Base-by-base conservation (phyloP, 192 early-diverging fungal genomes). In the Coemansia guatemalensis region DNA sequence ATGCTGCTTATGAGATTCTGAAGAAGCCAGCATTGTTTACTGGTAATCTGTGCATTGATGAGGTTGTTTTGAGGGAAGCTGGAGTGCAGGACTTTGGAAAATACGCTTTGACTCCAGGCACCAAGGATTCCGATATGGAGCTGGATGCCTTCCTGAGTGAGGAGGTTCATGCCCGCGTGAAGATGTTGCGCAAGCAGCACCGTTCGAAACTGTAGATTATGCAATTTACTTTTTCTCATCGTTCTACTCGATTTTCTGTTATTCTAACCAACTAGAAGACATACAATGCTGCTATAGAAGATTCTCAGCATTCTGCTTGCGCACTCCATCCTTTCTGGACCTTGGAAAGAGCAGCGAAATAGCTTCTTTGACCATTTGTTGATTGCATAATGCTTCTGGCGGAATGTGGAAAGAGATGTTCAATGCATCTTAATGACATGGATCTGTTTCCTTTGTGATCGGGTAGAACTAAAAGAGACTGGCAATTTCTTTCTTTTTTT, bases 21-120 rank as follows among this genome's bases (percentile, higher is more conserved):
- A 82, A 88, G 72, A 70, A 83, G 20, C 54, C 79, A 20, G 53
- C 60, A n/a, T 68, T 67, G 48, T 88, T 87, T 59, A 83, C 80
- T 0, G 89, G 88, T 72, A 85, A 93, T 56, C 87, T 92, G 71
- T 81, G 82, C 53, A 84, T 93, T 30, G 92, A 93, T 65, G 90
- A 92, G 80, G 52, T 85, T 39, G 75, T 93, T 33, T 75, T 93
- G 68, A 74, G 90, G 64, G 75, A 84, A 57, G 68, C 81, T 24
- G 92, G 92, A 35, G 85, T 89, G 53, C 86, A 79, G 1, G 77
- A 92, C 68, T 83, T 93, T 77, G 77, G 82, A 44, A 72, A 85
- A 57, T 93, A 91, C 77, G 74, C 82, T 41, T 64, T 81, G 33
- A 84, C 83, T 7, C 86, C 85, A 8, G 85, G 85, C 14, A 66